phyloP scores from a whole-genome alignment of 2,329 filamentous ascomycete species.

The Phyllosticta ampelicida region DNA sequence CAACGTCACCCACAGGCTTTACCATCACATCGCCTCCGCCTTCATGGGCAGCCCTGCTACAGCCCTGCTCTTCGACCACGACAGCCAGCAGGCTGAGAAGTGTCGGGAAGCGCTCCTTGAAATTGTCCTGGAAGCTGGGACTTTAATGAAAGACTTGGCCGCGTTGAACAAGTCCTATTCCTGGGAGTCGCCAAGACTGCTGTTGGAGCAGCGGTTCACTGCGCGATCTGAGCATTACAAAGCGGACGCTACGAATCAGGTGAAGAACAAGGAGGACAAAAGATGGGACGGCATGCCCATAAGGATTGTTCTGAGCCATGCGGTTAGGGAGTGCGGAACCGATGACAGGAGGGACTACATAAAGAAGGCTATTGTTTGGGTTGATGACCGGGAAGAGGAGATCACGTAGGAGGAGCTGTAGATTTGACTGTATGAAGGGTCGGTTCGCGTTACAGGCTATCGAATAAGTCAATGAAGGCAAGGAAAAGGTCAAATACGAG shows the following conservation, averaged over 20 bases:
- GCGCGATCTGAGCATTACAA: neutral
- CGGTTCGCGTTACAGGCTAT: no score
- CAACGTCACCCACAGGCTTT: no score
- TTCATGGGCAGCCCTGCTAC: no score
- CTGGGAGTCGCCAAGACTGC: neutral
- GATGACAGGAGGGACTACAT: neutral
- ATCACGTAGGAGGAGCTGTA: no score
- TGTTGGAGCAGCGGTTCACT: neutral
- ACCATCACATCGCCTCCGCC: no score
- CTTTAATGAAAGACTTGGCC: neutral
- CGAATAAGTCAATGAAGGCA: no score
- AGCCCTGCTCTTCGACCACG: no score
- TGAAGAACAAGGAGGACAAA: neutral
- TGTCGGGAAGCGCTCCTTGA: neutral
- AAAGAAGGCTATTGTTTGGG: neutral
- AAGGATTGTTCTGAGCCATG: neutral
- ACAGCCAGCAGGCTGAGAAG: neutral
- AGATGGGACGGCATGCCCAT: neutral
- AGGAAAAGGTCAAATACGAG: no score
- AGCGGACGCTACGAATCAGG: neutral
- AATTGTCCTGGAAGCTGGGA: neutral
- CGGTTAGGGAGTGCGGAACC: neutral
- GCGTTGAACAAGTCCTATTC: neutral
- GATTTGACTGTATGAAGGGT: no score
- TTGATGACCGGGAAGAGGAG: neutral